These are phyloP conservation scores for Anastatica hierochuntica DNA, from an alignment of 345 rosid species.

Conservation along the genomic window DNA sequence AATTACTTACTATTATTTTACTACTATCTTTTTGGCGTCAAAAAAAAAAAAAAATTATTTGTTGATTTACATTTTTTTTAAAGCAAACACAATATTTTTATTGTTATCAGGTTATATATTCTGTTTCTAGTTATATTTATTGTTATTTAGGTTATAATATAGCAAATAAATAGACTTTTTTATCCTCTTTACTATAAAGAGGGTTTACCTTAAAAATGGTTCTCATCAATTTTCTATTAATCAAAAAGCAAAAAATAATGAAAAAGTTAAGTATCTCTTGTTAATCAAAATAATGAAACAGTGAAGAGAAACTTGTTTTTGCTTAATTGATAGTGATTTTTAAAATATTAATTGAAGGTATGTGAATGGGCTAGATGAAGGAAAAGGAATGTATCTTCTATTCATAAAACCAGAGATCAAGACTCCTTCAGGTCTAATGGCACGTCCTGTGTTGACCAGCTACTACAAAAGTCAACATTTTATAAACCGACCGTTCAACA, in stretches of 20 bases:
- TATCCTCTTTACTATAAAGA: too few species aligned
- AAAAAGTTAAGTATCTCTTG: not conserved
- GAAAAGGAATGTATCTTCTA: conserved; percentile 84
- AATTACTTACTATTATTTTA: not conserved
- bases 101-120: too few species aligned
- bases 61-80: too few species aligned
- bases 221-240: too few species aligned
- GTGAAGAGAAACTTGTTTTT: too few species aligned
- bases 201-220: too few species aligned
- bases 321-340: too few species aligned
- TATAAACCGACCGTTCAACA: conserved; percentile 66
- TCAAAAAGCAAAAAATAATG: too few species aligned
- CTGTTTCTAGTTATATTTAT: too few species aligned
- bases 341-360: conserved; percentile 59
- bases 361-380: conserved; percentile 74
- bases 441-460: conserved; percentile 89
- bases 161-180: too few species aligned
- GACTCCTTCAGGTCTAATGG: conserved; percentile 79
- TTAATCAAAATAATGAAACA: not conserved
- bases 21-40: not conserved
- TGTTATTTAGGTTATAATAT: too few species aligned
- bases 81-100: too few species aligned
- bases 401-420: conserved; percentile 76
- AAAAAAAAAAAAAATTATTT: not conserved
- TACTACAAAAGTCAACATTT: conserved; percentile 84